phyloP scores from a whole-genome alignment of 2,329 filamentous ascomycete genomes.

The Sporothrix humicola region DNA sequence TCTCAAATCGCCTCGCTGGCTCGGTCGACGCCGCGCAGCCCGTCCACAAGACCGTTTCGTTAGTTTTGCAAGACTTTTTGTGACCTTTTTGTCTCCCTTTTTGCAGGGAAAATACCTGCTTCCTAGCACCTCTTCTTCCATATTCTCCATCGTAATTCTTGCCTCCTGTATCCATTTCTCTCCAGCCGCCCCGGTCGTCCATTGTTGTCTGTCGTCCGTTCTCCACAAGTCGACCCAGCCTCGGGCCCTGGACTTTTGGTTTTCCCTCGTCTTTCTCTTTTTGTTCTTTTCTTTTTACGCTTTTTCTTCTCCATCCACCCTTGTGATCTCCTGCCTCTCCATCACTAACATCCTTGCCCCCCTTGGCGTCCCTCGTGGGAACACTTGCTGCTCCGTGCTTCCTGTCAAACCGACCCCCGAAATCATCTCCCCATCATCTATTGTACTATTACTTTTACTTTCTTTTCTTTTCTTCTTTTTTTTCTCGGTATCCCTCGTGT shows the following conservation, averaged over 20 bases:
- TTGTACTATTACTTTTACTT: not conserved
- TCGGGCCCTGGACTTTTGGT: not conserved
- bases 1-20: not conserved
- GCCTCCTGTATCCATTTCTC: conserved; percentile 17
- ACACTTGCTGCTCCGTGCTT: conserved; percentile 15
- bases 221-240: conserved; percentile 14
- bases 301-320: not conserved
- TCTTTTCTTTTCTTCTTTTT: not conserved
- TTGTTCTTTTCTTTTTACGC: not conserved
- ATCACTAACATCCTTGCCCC: conserved; percentile 15
- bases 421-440: conserved; percentile 19
- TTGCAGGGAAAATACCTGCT: not conserved
- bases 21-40: conserved; percentile 13
- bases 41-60: conserved; percentile 14
- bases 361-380: conserved; percentile 7
- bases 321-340: conserved; percentile 24
- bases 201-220: not conserved
- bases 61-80: not conserved
- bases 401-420: conserved; percentile 14
- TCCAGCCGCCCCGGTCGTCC: not conserved
- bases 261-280: not conserved
- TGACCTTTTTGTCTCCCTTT: not conserved
- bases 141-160: conserved; percentile 15
- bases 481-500: conserved; percentile 18
- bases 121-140: too few species aligned